Evolutionary conservation across 1,139 yeast species (phyloP).

Genomic region (Yamadazyma aaseri): DNA sequence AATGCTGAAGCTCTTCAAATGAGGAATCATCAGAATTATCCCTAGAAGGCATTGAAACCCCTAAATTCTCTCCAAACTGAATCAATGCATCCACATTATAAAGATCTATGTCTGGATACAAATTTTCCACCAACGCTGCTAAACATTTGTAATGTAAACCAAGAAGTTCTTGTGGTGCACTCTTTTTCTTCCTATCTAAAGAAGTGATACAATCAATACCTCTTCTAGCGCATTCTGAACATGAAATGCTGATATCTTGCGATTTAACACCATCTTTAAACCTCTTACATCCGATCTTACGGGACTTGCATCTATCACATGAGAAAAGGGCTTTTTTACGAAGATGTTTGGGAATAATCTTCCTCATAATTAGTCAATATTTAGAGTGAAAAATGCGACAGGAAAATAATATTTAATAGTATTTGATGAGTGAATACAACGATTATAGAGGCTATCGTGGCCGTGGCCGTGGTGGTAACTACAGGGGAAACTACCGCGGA

Average conservation of each 20-base stretch:
- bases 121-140: slow-evolving; percentile 30
- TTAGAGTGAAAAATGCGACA: too few relatives aligned
- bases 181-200: slow-evolving; percentile 12
- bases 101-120: slow-evolving; percentile 41
- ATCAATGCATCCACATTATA: slow-evolving; percentile 35
- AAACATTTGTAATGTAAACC: slow-evolving; percentile 41
- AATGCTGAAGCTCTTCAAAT: slow-evolving; percentile 1
- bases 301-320: slow-evolving; percentile 43
- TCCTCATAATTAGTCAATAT: neutral
- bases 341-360: slow-evolving; percentile 1
- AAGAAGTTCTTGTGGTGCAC: slow-evolving; percentile 36
- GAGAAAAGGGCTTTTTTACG: slow-evolving; percentile 26
- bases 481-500: slow-evolving; percentile 7
- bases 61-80: slow-evolving; percentile 32
- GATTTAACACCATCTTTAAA: slow-evolving; percentile 1
- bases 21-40: neutral
- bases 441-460: slow-evolving; percentile 8
- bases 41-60: slow-evolving; percentile 35
- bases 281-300: slow-evolving; percentile 43
- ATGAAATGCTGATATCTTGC: slow-evolving; percentile 3
- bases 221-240: slow-evolving; percentile 4
- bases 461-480: slow-evolving; percentile 6
- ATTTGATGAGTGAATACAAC: slow-evolving; percentile 6
- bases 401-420: too few relatives aligned
- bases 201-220: slow-evolving; percentile 8